Conservation (phyloP, 2,329 filamentous ascomycete species). For the Ophiosphaerella narmari region DNA sequence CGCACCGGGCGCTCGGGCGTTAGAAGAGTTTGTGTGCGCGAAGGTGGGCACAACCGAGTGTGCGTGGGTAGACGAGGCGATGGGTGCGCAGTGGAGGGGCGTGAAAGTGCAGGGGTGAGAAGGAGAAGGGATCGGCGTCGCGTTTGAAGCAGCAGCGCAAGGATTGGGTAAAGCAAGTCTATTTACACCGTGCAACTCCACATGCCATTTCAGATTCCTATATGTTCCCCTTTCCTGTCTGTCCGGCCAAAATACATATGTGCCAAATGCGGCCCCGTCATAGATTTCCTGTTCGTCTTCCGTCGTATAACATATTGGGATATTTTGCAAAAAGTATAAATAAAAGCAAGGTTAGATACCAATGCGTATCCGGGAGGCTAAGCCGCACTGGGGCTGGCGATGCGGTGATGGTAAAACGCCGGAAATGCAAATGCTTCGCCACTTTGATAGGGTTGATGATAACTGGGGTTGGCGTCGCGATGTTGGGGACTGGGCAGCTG, state of each 20-base stretch:
- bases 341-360: too few relatives aligned
- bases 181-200: not conserved
- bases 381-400: too few relatives aligned
- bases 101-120: constrained; percentile 44
- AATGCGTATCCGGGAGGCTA: too few relatives aligned
- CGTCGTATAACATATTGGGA: not conserved
- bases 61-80: constrained; percentile 60
- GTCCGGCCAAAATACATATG: too few relatives aligned
- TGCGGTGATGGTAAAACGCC: not conserved
- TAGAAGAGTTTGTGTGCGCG: constrained; percentile 62
- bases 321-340: too few relatives aligned
- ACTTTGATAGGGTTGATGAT: not conserved
- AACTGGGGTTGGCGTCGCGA: not conserved
- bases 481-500: too few relatives aligned
- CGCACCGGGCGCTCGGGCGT: constrained; percentile 61
- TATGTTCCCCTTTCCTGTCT: too few relatives aligned
- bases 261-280: too few relatives aligned
- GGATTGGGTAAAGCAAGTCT: not conserved
- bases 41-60: constrained; percentile 59
- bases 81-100: constrained; percentile 47
- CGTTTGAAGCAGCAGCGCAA: too few relatives aligned
- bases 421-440: not conserved
- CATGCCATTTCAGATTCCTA: not conserved
- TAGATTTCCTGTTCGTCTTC: not conserved
- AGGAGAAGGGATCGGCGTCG: constrained; percentile 1